Base-by-base conservation (phyloP, 2,329 filamentous ascomycete species). In the Massarina eburnea region DNA sequence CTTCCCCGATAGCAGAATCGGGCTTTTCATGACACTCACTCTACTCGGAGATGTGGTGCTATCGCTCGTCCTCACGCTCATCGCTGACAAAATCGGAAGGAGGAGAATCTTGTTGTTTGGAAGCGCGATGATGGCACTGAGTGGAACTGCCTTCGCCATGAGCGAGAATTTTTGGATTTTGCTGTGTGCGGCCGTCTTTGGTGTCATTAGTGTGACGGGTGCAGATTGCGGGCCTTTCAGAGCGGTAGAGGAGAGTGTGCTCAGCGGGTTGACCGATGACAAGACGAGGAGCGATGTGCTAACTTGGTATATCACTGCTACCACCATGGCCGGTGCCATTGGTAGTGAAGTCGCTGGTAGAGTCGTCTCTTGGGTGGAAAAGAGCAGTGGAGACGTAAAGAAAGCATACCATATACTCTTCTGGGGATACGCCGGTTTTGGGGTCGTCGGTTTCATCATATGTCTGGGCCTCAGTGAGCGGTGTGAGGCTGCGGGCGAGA, bases 351-450 rank as follows among this genome's bases (percentile, higher is more conserved):
- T 66, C 4, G 67, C 68, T 18, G 74, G 74, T 15, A 66, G 72
- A 55, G 54, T 70, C 7, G 71, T 73, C 9, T 56, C 71, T n/a
- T 72, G 47, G n/a, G 45, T 74, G 4, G 64, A 70, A 41, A 57
- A 62, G 14, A 52, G 52, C 64, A 71, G 8, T 59, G 79, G 43
- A 48, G 61, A 61, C 27, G 59, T 64, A 10, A 55, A 66, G 12
- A 65, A 59, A 8, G 67, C 71, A 1, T 76, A 71, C 35, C 68
- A 71, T 27, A 55, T 71, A 5, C 51, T 76, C 4, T 77, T 76
- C 48, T 71, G 67, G 64, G 51, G 67, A 2, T 77, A 77, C 52
- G 71, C 72, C 17, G 57, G 59, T 0, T 68, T 75, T 41, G 74
- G 74, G 1, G 22, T 68, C 4, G 35, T 74, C 8, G 74, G 74